Conservation (phyloP, 805 yeast species). For the Wickerhamomyces hampshirensis region DNA sequence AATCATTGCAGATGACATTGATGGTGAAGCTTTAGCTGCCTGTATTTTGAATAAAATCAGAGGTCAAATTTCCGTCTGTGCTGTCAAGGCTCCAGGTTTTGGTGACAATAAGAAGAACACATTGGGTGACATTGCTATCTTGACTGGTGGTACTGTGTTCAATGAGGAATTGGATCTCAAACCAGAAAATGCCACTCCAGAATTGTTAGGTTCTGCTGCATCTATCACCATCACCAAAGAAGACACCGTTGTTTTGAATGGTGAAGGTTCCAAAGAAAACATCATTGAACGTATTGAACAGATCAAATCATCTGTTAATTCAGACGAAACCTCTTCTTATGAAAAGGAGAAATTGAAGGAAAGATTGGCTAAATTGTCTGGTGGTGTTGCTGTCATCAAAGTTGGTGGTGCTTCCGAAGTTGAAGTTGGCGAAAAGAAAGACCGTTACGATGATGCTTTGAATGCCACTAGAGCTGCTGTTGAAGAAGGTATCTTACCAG, state of each 20-base stretch:
- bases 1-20: slow-evolving; percentile 94
- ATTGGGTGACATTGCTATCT: slow-evolving; percentile 91
- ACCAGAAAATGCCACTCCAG: slow-evolving; percentile 93
- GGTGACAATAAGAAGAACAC: slow-evolving; percentile 98
- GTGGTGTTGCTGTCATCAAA: slow-evolving; percentile 98
- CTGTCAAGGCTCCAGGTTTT: slow-evolving; percentile 98
- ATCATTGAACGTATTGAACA: slow-evolving; percentile 83
- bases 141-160: slow-evolving; percentile 64
- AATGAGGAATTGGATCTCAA: slow-evolving; percentile 80
- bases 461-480: slow-evolving; percentile 99
- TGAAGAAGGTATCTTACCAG: slow-evolving; percentile 98
- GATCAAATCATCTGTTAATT: slow-evolving; percentile 24
- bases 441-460: slow-evolving; percentile 97
- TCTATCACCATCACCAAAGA: slow-evolving; percentile 92
- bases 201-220: slow-evolving; percentile 88
- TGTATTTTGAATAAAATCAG: slow-evolving; percentile 96
- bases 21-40: slow-evolving; percentile 98
- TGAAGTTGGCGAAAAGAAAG: slow-evolving; percentile 99
- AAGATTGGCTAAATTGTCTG: slow-evolving; percentile 94
- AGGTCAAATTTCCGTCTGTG: slow-evolving; percentile 97
- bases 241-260: slow-evolving; percentile 92
- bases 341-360: slow-evolving; percentile 97
- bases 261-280: slow-evolving; percentile 86
- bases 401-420: slow-evolving; percentile 98
- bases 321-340: slow-evolving; percentile 45